phyloP scores from a whole-genome alignment of 2,329 filamentous ascomycete genomes.

The Aureobasidium vineae region DNA sequence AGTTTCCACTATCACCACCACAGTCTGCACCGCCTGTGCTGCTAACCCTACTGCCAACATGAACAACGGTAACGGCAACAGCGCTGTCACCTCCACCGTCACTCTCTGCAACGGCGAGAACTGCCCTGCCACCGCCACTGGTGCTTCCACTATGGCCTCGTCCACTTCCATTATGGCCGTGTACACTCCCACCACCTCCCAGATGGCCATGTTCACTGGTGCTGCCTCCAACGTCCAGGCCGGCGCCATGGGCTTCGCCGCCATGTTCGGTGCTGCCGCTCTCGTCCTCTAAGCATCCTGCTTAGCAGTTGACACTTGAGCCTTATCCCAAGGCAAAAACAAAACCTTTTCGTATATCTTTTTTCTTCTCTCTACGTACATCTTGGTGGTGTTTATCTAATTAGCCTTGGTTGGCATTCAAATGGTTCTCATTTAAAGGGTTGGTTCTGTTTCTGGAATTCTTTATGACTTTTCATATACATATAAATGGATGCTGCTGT shows the following conservation, averaged over 20 bases:
- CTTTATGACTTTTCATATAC: constrained; percentile 7
- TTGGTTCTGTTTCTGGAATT: neutral
- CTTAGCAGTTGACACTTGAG: neutral
- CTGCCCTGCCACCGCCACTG: constrained; percentile 1
- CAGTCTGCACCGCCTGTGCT: constrained; percentile 22
- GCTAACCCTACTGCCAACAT: constrained; percentile 24
- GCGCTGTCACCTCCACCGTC: constrained; percentile 20
- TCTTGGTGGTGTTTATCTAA: constrained; percentile 7
- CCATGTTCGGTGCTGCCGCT: constrained; percentile 23
- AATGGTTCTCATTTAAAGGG: constrained; percentile 3
- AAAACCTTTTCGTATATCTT: constrained; percentile 11
- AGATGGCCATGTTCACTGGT: constrained; percentile 25
- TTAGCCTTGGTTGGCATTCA: constrained; percentile 22
- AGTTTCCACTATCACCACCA: neutral
- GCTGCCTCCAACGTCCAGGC: constrained; percentile 25
- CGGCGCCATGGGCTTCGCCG: constrained; percentile 22
- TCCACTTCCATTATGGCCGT: neutral
- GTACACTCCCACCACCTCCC: constrained; percentile 7
- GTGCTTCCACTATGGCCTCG: neutral
- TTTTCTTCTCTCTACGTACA: neutral
- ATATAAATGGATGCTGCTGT: constrained; percentile 11
- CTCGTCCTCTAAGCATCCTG: constrained; percentile 27
- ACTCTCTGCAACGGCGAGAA: constrained; percentile 19
- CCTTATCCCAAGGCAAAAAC: neutral
- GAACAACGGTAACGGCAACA: constrained; percentile 17